phyloP scores from a whole-genome alignment of 2,329 filamentous ascomycete genomes.

The Fusarium tricinctum region DNA sequence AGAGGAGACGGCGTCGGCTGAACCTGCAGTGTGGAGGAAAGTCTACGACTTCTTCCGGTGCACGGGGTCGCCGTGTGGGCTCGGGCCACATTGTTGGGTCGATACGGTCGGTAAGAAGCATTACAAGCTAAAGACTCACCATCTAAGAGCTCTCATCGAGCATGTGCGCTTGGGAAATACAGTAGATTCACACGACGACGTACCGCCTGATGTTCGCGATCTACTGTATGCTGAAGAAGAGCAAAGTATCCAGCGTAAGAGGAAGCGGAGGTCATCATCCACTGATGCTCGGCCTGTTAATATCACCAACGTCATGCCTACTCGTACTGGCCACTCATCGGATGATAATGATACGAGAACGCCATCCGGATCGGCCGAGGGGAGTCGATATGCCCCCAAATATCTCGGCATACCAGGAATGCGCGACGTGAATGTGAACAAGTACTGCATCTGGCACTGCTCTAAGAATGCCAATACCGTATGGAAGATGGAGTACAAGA shows the following conservation, averaged over 20 bases:
- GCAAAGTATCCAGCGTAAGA: slow-evolving; percentile 7
- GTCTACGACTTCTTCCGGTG: slow-evolving; percentile 4
- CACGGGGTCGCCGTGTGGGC: slow-evolving; percentile 6
- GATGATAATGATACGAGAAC: neutral
- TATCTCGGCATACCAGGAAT: slow-evolving; percentile 12
- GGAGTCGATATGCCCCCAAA: neutral
- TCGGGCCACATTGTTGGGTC: slow-evolving; percentile 12
- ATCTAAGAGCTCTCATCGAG: slow-evolving; percentile 10
- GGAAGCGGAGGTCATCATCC: slow-evolving; percentile 8
- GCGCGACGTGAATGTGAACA: slow-evolving; percentile 8
- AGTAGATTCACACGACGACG: slow-evolving; percentile 8
- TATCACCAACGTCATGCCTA: slow-evolving; percentile 12
- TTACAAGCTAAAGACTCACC: slow-evolving; percentile 16
- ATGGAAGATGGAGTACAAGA: slow-evolving; percentile 19
- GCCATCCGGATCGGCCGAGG: neutral
- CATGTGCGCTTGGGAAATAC: slow-evolving; percentile 7
- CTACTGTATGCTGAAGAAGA: slow-evolving; percentile 7
- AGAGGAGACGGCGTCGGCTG: neutral
- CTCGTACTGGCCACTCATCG: neutral
- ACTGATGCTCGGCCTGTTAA: slow-evolving; percentile 6
- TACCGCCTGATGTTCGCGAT: slow-evolving; percentile 9
- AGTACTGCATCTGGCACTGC: slow-evolving; percentile 16
- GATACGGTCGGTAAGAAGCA: slow-evolving; percentile 8
- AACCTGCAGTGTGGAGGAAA: neutral
- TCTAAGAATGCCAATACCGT: slow-evolving; percentile 8